Evolutionary conservation across 2,329 filamentous ascomycete species (phyloP).

Genomic region (Aspergillus brunneoviolaceus): DNA sequence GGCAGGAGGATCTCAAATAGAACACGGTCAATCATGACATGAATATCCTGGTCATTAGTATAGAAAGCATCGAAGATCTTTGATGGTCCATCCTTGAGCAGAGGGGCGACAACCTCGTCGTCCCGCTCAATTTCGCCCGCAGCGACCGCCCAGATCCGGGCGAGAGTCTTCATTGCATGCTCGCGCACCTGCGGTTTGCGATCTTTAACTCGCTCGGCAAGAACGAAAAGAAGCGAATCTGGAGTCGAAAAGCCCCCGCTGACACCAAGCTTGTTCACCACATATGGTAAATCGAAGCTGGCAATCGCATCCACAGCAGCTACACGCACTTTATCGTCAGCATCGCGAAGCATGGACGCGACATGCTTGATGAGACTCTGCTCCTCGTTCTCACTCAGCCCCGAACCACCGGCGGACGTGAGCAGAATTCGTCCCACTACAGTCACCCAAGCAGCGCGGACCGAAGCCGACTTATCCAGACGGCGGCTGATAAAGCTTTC

Average conservation of each 20-base stretch:
- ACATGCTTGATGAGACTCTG: constrained; percentile 70
- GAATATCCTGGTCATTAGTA: constrained; percentile 83
- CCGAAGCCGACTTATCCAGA: constrained; percentile 79
- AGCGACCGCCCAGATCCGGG: constrained; percentile 90
- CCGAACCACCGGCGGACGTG: constrained; percentile 89
- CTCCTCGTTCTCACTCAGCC: constrained; percentile 81
- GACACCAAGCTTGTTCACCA: constrained; percentile 77
- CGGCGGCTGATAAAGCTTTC: constrained; percentile 79
- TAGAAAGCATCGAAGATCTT: constrained; percentile 86
- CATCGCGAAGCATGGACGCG: constrained; percentile 78
- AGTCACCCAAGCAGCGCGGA: constrained; percentile 83
- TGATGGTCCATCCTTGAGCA: constrained; percentile 80
- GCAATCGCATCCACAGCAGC: constrained; percentile 85
- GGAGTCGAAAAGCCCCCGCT: constrained; percentile 72
- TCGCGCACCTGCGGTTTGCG: constrained; percentile 76
- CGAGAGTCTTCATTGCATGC: constrained; percentile 81
- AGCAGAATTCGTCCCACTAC: constrained; percentile 80
- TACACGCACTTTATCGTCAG: constrained; percentile 85
- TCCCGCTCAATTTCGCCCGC: constrained; percentile 81
- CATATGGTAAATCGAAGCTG: constrained; percentile 74
- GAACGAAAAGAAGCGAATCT: constrained; percentile 74
- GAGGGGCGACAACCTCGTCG: constrained; percentile 69
- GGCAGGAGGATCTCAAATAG: constrained; percentile 88
- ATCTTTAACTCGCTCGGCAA: constrained; percentile 88
- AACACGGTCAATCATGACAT: constrained; percentile 78